Conservation (phyloP, 805 yeast species). For the Priceomyces medius region DNA sequence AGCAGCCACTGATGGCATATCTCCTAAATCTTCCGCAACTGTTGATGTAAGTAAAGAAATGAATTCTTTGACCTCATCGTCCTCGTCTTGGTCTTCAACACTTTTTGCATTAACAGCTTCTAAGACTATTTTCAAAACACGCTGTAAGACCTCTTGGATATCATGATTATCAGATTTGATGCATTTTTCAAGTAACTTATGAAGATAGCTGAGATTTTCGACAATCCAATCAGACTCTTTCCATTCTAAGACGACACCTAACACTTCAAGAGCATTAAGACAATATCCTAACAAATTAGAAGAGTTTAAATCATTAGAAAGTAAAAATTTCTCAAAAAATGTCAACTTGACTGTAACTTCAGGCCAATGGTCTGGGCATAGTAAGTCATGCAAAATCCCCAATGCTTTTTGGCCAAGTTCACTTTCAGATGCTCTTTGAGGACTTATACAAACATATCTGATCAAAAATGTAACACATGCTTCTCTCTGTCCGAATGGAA, state of each 20-base stretch:
- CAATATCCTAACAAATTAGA: conserved; percentile 73
- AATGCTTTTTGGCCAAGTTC: conserved; percentile 80
- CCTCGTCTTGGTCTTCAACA: conserved; percentile 46
- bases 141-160: conserved; percentile 78
- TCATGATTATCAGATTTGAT: conserved; percentile 81
- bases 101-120: conserved; percentile 57
- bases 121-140: conserved; percentile 68
- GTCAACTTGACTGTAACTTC: conserved; percentile 84
- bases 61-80: conserved; percentile 64
- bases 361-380: conserved; percentile 77
- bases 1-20: conserved; percentile 78
- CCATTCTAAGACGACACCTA: conserved; percentile 79
- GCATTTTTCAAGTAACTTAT: conserved; percentile 74
- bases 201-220: conserved; percentile 65
- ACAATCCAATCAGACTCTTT: conserved; percentile 77
- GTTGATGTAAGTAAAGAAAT: conserved; percentile 60
- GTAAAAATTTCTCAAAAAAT: conserved; percentile 84
- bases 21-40: conserved; percentile 75
- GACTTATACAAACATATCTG: conserved; percentile 82
- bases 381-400: conserved; percentile 68
- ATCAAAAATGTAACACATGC: conserved; percentile 87
- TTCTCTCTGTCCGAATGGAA: conserved; percentile 80
- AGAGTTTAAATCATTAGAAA: conserved; percentile 71
- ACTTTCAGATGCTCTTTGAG: conserved; percentile 79
- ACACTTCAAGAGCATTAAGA: conserved; percentile 86